Percentiles rank a stretch among this genome's conserved stretches.
Conservation (phyloP, 2,329 filamentous ascomycete genomes). For the Purpureocillium takamizusanense region DNA sequence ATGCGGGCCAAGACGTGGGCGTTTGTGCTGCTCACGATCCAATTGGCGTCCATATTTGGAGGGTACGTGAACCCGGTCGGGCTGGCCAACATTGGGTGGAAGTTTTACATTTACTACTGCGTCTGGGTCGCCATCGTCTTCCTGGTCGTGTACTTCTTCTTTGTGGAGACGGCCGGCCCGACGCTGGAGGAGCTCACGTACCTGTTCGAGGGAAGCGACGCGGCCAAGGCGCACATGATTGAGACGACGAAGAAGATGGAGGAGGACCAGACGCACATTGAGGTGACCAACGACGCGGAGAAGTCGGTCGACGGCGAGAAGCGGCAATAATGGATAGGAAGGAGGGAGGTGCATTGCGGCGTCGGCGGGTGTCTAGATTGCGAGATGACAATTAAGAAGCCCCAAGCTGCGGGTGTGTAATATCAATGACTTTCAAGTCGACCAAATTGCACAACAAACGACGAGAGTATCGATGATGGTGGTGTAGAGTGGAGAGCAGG, state of each 20-base stretch:
- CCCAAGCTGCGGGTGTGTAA: too few species aligned
- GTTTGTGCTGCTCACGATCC: slow-evolving; percentile 29
- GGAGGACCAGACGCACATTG: slow-evolving; percentile 2
- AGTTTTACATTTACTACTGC: slow-evolving; percentile 32
- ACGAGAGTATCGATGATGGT: too few species aligned
- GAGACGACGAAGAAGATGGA: slow-evolving; percentile 9
- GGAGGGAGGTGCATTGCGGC: too few species aligned
- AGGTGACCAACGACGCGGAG: slow-evolving; percentile 3
- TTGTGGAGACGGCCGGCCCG: slow-evolving; percentile 26
- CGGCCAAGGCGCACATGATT: slow-evolving; percentile 15
- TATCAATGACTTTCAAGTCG: too few species aligned
- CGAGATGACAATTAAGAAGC: background rate
- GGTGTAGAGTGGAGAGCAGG: too few species aligned
- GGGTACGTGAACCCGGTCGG: slow-evolving; percentile 30
- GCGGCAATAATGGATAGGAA: too few species aligned
- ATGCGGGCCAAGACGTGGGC: slow-evolving; percentile 33
- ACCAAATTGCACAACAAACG: too few species aligned
- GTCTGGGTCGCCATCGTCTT: slow-evolving; percentile 28
- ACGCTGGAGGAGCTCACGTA: slow-evolving; percentile 25
- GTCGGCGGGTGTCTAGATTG: too few species aligned
- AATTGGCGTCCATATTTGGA: slow-evolving; percentile 26
- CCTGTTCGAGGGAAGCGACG: slow-evolving; percentile 17
- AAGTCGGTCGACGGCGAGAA: background rate
- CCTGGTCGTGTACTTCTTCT: slow-evolving; percentile 29
- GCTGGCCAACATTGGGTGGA: slow-evolving; percentile 27